Evolutionary conservation across 495 filamentous ascomycete genomes (phyloP).

Genomic region (Hypoxylon fragiforme): DNA sequence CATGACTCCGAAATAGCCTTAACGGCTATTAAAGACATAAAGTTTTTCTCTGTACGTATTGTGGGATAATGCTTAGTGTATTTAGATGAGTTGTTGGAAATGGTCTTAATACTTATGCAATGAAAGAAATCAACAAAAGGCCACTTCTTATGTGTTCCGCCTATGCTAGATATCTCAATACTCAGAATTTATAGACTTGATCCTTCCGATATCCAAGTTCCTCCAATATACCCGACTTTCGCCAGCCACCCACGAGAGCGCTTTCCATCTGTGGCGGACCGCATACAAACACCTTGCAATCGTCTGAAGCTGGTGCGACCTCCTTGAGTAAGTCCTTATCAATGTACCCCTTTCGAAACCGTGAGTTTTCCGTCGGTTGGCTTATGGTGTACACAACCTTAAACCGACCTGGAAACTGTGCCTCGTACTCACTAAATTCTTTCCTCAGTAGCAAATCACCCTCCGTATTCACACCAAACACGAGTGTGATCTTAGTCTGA

Average conservation of each 20-base stretch:
- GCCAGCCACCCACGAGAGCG: conserved; percentile 52
- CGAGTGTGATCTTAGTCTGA: conserved; percentile 62
- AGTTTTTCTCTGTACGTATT: no score
- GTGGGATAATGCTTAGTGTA: no score
- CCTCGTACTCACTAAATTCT: conserved; percentile 58
- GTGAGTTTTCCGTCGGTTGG: conserved; percentile 45
- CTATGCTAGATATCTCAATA: neutral
- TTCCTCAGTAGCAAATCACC: conserved; percentile 60
- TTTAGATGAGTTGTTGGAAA: no score
- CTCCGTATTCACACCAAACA: conserved; percentile 69
- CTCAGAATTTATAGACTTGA: conserved; percentile 59
- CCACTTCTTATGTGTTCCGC: no score
- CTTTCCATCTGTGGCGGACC: conserved; percentile 66
- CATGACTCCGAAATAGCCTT: no score
- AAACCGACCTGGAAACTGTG: conserved; percentile 60
- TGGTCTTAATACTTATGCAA: no score
- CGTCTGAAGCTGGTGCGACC: conserved; percentile 45
- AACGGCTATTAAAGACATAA: no score
- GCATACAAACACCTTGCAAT: conserved; percentile 66
- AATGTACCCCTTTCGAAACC: conserved; percentile 58
- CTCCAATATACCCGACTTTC: conserved; percentile 48
- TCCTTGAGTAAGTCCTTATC: conserved; percentile 58
- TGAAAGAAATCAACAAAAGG: no score
- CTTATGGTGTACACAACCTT: conserved; percentile 63
- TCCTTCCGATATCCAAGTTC: conserved; percentile 58